These are phyloP conservation scores for Ricinus communis DNA, from an alignment of 345 rosid species.

Conservation along the genomic window DNA sequence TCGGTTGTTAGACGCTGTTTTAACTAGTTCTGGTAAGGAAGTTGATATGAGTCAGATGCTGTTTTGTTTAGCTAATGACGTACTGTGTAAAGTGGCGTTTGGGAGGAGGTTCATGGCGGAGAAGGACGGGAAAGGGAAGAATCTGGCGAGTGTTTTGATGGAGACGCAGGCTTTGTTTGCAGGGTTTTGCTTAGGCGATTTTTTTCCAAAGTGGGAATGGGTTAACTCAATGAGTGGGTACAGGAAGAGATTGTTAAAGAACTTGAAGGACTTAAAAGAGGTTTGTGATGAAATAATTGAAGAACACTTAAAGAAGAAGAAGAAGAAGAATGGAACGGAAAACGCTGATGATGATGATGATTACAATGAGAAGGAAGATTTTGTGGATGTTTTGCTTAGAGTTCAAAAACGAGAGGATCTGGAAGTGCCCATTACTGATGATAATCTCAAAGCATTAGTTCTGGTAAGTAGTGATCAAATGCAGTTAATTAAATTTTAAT, in stretches of 20 bases:
- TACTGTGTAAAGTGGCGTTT: slow-evolving; percentile 37
- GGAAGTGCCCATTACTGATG: slow-evolving; percentile 38
- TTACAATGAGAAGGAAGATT: slow-evolving; percentile 31
- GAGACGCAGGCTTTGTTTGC: slow-evolving; percentile 44
- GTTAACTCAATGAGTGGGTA: slow-evolving; percentile 32
- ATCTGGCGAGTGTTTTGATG: slow-evolving; percentile 31
- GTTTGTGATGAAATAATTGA: slow-evolving; percentile 43
- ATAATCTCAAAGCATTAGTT: slow-evolving; percentile 42
- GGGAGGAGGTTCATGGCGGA: slow-evolving; percentile 34
- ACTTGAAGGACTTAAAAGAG: slow-evolving; percentile 24
- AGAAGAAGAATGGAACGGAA: neutral
- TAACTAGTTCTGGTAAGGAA: neutral
- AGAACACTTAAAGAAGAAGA: slow-evolving; percentile 28
- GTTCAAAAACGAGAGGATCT: slow-evolving; percentile 22
- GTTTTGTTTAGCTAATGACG: slow-evolving; percentile 31
- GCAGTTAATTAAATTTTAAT: neutral
- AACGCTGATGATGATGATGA: neutral
- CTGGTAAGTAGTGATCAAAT: slow-evolving; percentile 22
- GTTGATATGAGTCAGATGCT: slow-evolving; percentile 34
- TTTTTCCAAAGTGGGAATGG: slow-evolving; percentile 41
- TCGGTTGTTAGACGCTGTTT: slow-evolving; percentile 18
- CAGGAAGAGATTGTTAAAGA: slow-evolving; percentile 32
- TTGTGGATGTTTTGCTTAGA: slow-evolving; percentile 37
- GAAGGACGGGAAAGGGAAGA: slow-evolving; percentile 10
- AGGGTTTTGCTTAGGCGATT: slow-evolving; percentile 40